Base-by-base conservation (phyloP, 805 yeast genomes). In the Zygosaccharomyces bailii region DNA sequence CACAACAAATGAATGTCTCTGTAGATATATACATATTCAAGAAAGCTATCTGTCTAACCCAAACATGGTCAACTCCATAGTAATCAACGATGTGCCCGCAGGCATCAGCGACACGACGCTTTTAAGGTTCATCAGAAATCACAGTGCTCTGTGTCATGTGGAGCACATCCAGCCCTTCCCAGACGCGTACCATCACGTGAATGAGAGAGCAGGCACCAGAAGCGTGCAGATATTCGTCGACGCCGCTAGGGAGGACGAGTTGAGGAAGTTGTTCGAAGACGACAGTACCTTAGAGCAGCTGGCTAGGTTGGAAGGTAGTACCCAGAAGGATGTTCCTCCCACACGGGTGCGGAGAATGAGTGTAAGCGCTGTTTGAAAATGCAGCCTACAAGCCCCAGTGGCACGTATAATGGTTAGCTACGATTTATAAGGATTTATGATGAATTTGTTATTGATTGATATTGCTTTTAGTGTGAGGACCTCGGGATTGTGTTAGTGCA, bases 41-140 rank as follows among this genome's bases (percentile, higher is more conserved):
- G n/a, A n/a, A n/a, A n/a, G n/a, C n/a, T n/a, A n/a, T n/a, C n/a
- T n/a, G n/a, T n/a, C n/a, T n/a, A n/a, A n/a, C n/a, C n/a, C 6
- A 16, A 18, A 21, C 4, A 51, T 47, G 51, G 40, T 46, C 21
- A 48, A 48, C 29, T 46, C 80, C 7, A 68, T 82, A 36, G 70
- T 73, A 46, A 85, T 80, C 23, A 72, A 79, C 14, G 74, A 80
- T 45, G 72, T 83, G 34, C 78, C 84, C 29, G 56, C 66, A 9
- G 50, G 68, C 23, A 72, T 80, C 36, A 53, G 76, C 13, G 70
- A 73, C 30, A 50, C 43, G 20, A 48, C 56, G 4, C 39, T 54
- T 34, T 32, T 48, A 36, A 45, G 46, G 14, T 50, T 45, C 41
- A 34, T 48, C 35, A 39, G 43, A 24, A 44, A 38, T 10, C 41